Conservation (phyloP, 176 grass and related monocot genomes). For the Oryza punctata region DNA sequence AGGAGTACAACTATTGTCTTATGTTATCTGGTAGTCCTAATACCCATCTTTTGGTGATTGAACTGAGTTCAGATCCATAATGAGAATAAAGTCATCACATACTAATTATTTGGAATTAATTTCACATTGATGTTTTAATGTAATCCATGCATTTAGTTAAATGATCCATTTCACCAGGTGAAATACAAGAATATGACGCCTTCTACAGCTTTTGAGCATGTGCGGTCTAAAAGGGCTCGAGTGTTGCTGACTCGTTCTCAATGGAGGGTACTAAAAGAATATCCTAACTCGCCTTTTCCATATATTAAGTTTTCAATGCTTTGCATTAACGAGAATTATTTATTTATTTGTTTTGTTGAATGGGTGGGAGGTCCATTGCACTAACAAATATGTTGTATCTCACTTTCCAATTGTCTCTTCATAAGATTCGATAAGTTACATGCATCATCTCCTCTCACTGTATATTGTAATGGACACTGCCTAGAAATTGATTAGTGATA, state of each 20-base stretch:
- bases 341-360: background rate
- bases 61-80: background rate
- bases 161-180: conserved; percentile 48
- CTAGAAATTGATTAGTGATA: background rate
- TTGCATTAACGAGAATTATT: background rate
- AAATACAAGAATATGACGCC: conserved; percentile 93
- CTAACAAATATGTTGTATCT: background rate
- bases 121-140: background rate
- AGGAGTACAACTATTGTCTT: conserved; percentile 86
- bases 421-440: background rate
- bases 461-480: background rate
- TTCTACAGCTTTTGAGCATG: conserved; percentile 62
- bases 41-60: background rate
- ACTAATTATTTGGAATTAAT: conserved; percentile 9
- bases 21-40: conserved; percentile 79
- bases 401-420: background rate
- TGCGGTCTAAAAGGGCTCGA: conserved; percentile 72
- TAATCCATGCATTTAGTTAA: background rate
- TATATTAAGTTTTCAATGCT: background rate
- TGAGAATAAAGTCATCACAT: background rate
- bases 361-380: background rate
- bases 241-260: conserved; percentile 78
- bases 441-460: background rate
- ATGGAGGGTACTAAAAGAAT: conserved; percentile 60
- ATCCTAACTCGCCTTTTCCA: conserved; percentile 24